These are phyloP conservation scores for Salpingoeca rosetta DNA, from an alignment of 78 protist species.

Conservation along the genomic window DNA sequence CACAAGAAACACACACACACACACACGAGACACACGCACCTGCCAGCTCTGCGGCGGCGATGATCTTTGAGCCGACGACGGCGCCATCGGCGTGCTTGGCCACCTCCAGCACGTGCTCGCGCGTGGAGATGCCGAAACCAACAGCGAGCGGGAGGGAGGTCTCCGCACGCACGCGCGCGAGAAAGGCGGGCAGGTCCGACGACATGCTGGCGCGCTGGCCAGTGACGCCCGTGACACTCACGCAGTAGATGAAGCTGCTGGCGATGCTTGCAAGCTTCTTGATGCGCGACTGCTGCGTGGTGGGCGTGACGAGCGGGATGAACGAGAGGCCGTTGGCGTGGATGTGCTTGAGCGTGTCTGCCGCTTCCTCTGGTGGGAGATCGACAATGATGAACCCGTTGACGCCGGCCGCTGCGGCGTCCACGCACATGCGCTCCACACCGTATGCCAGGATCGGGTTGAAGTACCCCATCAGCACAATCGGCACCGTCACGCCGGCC, in stretches of 20 bases:
- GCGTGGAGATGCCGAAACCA: conserved; percentile 55
- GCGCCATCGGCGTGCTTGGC: conserved; percentile 37
- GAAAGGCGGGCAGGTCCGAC: conserved; percentile 19
- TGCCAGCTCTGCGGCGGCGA: conserved; percentile 11
- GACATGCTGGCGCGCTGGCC: conserved; percentile 29
- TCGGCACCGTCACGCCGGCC: conserved; percentile 59
- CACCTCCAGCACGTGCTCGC: conserved; percentile 31
- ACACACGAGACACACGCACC: no score
- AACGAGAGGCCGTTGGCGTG: not conserved
- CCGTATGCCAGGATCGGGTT: conserved; percentile 54
- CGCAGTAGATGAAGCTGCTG: conserved; percentile 46
- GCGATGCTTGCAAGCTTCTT: conserved; percentile 11
- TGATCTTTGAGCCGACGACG: conserved; percentile 51
- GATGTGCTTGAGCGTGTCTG: conserved; percentile 5
- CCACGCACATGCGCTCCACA: not conserved
- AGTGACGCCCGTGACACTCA: conserved; percentile 35
- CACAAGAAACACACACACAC: no score
- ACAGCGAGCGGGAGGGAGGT: conserved; percentile 45
- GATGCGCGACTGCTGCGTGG: conserved; percentile 48
- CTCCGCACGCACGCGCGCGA: conserved; percentile 10
- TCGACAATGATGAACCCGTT: conserved; percentile 75
- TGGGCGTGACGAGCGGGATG: conserved; percentile 46
- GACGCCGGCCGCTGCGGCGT: conserved; percentile 19
- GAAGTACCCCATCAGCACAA: conserved; percentile 70
- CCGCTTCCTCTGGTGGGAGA: conserved; percentile 62